Percentiles rank a stretch among this genome's conserved stretches.
Evolutionary conservation across 2,329 filamentous ascomycete species (phyloP).

Genomic region (Calonectria leucothoes): DNA sequence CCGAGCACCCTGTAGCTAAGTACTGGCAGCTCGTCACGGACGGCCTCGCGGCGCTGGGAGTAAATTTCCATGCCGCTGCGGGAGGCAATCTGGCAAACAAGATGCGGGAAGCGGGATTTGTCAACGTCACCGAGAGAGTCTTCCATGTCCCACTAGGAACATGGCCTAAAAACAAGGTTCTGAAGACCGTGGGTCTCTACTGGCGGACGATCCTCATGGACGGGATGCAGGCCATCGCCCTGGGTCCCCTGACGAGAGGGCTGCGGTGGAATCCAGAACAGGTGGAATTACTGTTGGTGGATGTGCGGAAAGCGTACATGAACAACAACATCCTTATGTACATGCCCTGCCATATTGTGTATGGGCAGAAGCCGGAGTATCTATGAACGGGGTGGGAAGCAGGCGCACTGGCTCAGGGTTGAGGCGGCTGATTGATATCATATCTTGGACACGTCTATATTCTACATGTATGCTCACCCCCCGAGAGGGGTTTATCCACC

Average conservation of each 20-base stretch:
- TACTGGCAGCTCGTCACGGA: constrained; percentile 60
- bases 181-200: constrained; percentile 64
- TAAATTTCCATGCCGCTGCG: constrained; percentile 59
- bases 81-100: constrained; percentile 54
- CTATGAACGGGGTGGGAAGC: not conserved
- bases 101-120: constrained; percentile 64
- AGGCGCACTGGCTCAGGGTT: not conserved
- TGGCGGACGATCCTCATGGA: constrained; percentile 63
- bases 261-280: constrained; percentile 60
- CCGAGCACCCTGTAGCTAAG: constrained; percentile 55
- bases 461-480: not conserved
- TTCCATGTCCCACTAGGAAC: constrained; percentile 66
- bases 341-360: constrained; percentile 67
- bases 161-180: constrained; percentile 63
- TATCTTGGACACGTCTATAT: not conserved
- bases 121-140: constrained; percentile 61
- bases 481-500: not conserved
- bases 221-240: constrained; percentile 62
- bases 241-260: constrained; percentile 63
- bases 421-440: not conserved
- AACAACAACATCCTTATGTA: constrained; percentile 60
- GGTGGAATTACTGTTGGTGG: constrained; percentile 60
- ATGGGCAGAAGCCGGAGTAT: constrained; percentile 61
- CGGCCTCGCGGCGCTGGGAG: constrained; percentile 56
- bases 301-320: constrained; percentile 60